phyloP scores from a whole-genome alignment of 2,329 filamentous ascomycete species.

The Periglandula ipomoeae region DNA sequence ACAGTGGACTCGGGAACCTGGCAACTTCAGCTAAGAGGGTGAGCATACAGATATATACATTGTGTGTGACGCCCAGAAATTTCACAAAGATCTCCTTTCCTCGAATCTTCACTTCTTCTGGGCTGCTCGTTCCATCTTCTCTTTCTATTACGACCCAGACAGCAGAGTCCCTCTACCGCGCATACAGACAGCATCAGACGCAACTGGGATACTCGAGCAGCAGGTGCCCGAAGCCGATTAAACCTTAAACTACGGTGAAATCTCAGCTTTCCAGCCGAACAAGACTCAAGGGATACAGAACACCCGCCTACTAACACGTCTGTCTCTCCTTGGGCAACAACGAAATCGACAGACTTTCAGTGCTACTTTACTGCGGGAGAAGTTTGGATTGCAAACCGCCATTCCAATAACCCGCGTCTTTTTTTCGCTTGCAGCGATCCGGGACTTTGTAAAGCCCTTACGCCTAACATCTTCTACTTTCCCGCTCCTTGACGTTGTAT shows the following conservation, averaged over 20 bases:
- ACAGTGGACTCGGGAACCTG: slow-evolving; percentile 4
- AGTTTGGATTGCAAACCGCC: no score
- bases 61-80: slow-evolving; percentile 8
- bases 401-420: not conserved
- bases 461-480: not conserved
- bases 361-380: no score
- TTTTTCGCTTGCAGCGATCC: not conserved
- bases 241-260: not conserved
- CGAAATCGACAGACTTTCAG: no score
- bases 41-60: slow-evolving; percentile 12
- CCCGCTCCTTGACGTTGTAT: not conserved
- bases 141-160: slow-evolving; percentile 1
- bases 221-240: not conserved
- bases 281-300: not conserved
- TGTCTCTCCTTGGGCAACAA: not conserved
- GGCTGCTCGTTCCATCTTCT: slow-evolving; percentile 1
- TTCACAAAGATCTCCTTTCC: not conserved
- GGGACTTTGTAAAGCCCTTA: not conserved
- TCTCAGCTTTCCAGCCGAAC: not conserved
- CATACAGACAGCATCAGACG: not conserved
- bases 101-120: slow-evolving; percentile 1
- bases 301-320: not conserved
- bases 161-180: not conserved
- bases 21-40: slow-evolving; percentile 6
- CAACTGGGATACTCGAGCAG: not conserved